phyloP scores from a whole-genome alignment of 129 eudicot species.

The Oenanthe sinensis region DNA sequence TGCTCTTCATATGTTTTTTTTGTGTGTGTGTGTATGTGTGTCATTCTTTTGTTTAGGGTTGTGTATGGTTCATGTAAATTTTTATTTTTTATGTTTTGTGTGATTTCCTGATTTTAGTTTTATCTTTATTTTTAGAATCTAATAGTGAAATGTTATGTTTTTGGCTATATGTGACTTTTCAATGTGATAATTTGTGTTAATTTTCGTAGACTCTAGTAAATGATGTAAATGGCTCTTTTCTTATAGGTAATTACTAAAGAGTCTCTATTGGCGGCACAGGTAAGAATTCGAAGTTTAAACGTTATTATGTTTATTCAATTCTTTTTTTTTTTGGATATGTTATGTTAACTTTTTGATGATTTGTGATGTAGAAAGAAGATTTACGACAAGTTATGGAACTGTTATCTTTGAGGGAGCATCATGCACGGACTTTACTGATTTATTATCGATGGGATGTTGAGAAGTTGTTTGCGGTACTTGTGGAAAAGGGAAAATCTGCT shows the following conservation, averaged over 20 bases:
- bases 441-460: constrained; percentile 92
- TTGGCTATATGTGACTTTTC: not conserved
- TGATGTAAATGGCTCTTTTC: not conserved
- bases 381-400: constrained; percentile 72
- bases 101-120: not conserved
- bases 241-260: constrained; percentile 52
- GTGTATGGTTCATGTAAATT: not conserved
- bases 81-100: not conserved
- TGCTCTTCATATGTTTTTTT: too few species aligned
- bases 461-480: constrained; percentile 58
- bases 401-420: constrained; percentile 77
- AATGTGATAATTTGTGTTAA: not conserved
- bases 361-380: constrained; percentile 66
- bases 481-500: constrained; percentile 65
- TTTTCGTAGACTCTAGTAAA: not conserved
- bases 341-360: not conserved
- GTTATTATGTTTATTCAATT: not conserved
- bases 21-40: not conserved
- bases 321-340: not conserved
- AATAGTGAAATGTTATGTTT: not conserved
- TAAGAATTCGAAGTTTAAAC: not conserved
- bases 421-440: constrained; percentile 85
- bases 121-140: not conserved
- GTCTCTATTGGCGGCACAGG: constrained; percentile 60
- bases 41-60: not conserved